phyloP scores from a whole-genome alignment of 179 eudicot genomes.

The Carnegiea gigantea region DNA sequence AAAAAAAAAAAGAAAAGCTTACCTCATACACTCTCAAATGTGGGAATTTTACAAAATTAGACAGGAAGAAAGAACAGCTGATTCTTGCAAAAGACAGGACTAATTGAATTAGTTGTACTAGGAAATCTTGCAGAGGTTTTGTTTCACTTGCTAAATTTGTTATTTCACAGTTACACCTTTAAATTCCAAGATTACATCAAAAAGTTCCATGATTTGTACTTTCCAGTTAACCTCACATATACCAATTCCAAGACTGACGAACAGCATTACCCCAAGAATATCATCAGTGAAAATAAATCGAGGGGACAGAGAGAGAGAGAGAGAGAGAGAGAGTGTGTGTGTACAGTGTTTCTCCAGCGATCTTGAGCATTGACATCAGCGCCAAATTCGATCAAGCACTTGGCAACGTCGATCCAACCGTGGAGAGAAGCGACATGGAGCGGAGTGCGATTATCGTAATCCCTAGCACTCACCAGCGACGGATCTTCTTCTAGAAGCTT shows the following conservation, averaged over 20 bases:
- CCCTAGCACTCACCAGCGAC: conserved; percentile 70
- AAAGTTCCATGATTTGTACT: background rate
- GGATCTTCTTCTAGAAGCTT: conserved; percentile 85
- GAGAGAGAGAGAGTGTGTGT: background rate
- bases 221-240: background rate
- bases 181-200: background rate
- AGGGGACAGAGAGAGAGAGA: background rate
- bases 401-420: conserved; percentile 91
- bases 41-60: too few relatives aligned
- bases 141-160: background rate
- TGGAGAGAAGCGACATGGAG: conserved; percentile 92
- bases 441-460: conserved; percentile 89
- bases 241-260: background rate
- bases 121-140: background rate
- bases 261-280: background rate
- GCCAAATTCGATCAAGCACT: conserved; percentile 63
- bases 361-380: conserved; percentile 95
- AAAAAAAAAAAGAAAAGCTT: too few relatives aligned
- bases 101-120: background rate
- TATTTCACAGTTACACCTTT: background rate
- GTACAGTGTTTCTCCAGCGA: conserved; percentile 92
- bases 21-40: too few relatives aligned
- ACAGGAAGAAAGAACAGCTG: background rate
- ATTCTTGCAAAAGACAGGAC: background rate
- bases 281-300: background rate